Percentiles rank a stretch among this genome's conserved stretches.
Conservation (phyloP, 192 early-diverging fungal genomes). For the Chytriomyces hyalinus region DNA sequence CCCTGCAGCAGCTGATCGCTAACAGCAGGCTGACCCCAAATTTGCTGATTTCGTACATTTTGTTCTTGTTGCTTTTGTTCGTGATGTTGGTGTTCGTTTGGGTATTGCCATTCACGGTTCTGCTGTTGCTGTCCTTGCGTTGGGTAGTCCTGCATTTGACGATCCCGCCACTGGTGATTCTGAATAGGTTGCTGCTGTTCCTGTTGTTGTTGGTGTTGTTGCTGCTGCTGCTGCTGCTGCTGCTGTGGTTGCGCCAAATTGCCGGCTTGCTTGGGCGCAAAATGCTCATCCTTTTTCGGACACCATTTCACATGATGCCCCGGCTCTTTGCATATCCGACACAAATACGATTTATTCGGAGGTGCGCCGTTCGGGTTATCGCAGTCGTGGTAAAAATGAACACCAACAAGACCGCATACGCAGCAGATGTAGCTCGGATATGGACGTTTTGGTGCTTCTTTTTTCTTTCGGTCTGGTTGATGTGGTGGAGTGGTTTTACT, state of each 20-base stretch:
- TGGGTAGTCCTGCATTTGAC: background rate
- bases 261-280: background rate
- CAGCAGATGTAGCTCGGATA: conserved; percentile 7
- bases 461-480: background rate
- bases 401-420: background rate
- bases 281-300: background rate
- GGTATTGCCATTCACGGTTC: background rate
- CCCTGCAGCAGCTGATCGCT: background rate
- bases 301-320: conserved; percentile 33
- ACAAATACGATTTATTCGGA: conserved; percentile 6
- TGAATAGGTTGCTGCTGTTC: background rate
- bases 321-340: conserved; percentile 7
- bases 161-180: background rate
- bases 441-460: background rate
- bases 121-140: background rate
- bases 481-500: background rate
- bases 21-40: background rate
- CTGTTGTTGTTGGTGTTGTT: background rate
- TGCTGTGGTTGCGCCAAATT: background rate
- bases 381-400: conserved; percentile 12
- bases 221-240: background rate
- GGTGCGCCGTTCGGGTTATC: conserved; percentile 17
- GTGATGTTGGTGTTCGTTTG: background rate
- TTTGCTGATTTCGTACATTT: background rate
- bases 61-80: background rate